Conservation (phyloP, 2,329 filamentous ascomycete species). For the Periconia sp. region DNA sequence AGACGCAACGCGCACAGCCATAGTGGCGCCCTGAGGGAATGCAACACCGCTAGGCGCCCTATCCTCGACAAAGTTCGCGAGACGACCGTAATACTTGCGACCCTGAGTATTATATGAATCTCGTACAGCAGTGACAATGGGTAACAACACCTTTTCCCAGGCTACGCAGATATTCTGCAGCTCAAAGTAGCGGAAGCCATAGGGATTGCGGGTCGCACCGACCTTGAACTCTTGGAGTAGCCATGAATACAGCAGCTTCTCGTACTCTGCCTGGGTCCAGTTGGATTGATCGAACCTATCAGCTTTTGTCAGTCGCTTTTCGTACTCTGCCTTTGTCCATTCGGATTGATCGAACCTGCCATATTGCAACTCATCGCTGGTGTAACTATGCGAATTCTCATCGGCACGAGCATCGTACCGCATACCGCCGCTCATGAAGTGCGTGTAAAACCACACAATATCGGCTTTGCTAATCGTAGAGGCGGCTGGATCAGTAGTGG, state of each 20-base stretch:
- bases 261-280: slow-evolving; percentile 29
- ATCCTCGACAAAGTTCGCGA: slow-evolving; percentile 35
- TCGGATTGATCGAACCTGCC: slow-evolving; percentile 22
- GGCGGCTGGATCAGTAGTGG: slow-evolving; percentile 10
- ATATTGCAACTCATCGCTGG: slow-evolving; percentile 10
- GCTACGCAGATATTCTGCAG: slow-evolving; percentile 26
- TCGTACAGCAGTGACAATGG: slow-evolving; percentile 33
- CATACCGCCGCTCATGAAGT: slow-evolving; percentile 27
- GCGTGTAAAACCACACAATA: slow-evolving; percentile 36
- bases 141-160: slow-evolving; percentile 33
- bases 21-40: slow-evolving; percentile 28
- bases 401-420: slow-evolving; percentile 30
- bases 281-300: slow-evolving; percentile 24
- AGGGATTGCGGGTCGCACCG: slow-evolving; percentile 30
- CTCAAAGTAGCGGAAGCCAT: slow-evolving; percentile 31
- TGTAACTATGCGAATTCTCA: slow-evolving; percentile 12
- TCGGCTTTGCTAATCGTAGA: slow-evolving; percentile 20
- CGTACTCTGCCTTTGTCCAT: no score
- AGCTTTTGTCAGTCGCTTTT: no score
- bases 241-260: slow-evolving; percentile 38
- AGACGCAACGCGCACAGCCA: slow-evolving; percentile 24
- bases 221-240: slow-evolving; percentile 35
- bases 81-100: slow-evolving; percentile 30
- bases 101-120: slow-evolving; percentile 30
- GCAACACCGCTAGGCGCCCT: slow-evolving; percentile 29